Percentiles rank a stretch among this genome's conserved stretches.
phyloP scores from a whole-genome alignment of 2,329 filamentous ascomycete genomes.

The Colletotrichum sublineola region DNA sequence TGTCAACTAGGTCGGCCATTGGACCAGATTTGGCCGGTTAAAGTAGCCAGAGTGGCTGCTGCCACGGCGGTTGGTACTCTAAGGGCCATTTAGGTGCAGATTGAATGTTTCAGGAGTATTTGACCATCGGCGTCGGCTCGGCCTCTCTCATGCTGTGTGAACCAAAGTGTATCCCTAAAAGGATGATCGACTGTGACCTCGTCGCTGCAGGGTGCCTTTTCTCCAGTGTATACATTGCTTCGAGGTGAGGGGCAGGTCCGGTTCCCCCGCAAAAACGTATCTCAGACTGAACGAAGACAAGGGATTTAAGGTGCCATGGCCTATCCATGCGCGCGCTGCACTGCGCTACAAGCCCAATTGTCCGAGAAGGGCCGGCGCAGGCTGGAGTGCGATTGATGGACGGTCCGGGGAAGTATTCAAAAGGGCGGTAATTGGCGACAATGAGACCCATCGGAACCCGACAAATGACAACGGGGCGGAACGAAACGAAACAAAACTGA shows the following conservation, averaged over 20 bases:
- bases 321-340: constrained; percentile 34
- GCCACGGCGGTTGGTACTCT: constrained; percentile 27
- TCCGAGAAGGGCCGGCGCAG: constrained; percentile 46
- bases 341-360: constrained; percentile 44
- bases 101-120: constrained; percentile 40
- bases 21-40: constrained; percentile 28
- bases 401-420: constrained; percentile 27
- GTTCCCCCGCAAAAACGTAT: constrained; percentile 48
- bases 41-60: constrained; percentile 33
- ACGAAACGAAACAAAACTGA: constrained; percentile 20
- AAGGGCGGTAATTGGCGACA: constrained; percentile 25
- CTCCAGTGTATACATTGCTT: constrained; percentile 11
- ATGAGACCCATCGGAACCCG: neutral
- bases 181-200: constrained; percentile 31
- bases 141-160: constrained; percentile 43
- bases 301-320: constrained; percentile 36
- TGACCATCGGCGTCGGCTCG: constrained; percentile 45
- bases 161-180: constrained; percentile 34
- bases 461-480: constrained; percentile 9
- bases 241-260: constrained; percentile 44
- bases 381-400: constrained; percentile 32
- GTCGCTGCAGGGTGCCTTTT: constrained; percentile 29
- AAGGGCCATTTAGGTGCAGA: constrained; percentile 36
- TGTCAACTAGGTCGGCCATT: constrained; percentile 31
- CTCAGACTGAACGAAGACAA: constrained; percentile 42